These are phyloP conservation scores for Barnettozyma hawaiiensis DNA, from an alignment of 1,139 yeast genomes.

Conservation along the genomic window DNA sequence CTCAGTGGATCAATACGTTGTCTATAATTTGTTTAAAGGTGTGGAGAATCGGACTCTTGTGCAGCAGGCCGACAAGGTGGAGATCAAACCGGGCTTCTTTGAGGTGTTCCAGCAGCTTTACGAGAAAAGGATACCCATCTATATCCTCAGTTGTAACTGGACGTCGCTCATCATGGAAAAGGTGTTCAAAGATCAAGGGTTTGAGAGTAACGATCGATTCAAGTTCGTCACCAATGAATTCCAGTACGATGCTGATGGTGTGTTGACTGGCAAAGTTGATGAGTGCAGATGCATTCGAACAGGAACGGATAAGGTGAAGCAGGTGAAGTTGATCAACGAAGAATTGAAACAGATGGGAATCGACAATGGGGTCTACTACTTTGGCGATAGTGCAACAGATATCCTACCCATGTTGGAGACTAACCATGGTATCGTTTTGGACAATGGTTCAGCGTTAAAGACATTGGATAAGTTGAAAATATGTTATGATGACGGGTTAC, in stretches of 20 bases:
- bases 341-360: slow-evolving; percentile 8
- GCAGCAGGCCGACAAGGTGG: slow-evolving; percentile 34
- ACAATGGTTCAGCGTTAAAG: slow-evolving; percentile 31
- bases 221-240: slow-evolving; percentile 46
- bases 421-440: slow-evolving; percentile 45
- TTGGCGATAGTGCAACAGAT: slow-evolving; percentile 69
- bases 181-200: slow-evolving; percentile 34
- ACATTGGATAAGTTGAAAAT: slow-evolving; percentile 15
- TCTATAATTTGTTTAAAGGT: slow-evolving; percentile 40
- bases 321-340: slow-evolving; percentile 26
- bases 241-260: slow-evolving; percentile 33
- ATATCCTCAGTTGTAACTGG: slow-evolving; percentile 64
- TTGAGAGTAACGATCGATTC: slow-evolving; percentile 24
- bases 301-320: slow-evolving; percentile 47
- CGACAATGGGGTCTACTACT: slow-evolving; percentile 34
- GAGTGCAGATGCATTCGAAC: slow-evolving; percentile 38
- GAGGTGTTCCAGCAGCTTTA: slow-evolving; percentile 32
- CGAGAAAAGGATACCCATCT: slow-evolving; percentile 32
- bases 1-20: slow-evolving; percentile 44
- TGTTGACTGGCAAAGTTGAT: slow-evolving; percentile 37
- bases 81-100: slow-evolving; percentile 40
- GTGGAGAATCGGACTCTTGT: slow-evolving; percentile 33
- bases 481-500: slow-evolving; percentile 15
- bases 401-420: slow-evolving; percentile 47
- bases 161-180: slow-evolving; percentile 43